These are phyloP conservation scores for Bipolaris oryzae DNA, from an alignment of 2,329 filamentous ascomycete genomes.

Conservation along the genomic window DNA sequence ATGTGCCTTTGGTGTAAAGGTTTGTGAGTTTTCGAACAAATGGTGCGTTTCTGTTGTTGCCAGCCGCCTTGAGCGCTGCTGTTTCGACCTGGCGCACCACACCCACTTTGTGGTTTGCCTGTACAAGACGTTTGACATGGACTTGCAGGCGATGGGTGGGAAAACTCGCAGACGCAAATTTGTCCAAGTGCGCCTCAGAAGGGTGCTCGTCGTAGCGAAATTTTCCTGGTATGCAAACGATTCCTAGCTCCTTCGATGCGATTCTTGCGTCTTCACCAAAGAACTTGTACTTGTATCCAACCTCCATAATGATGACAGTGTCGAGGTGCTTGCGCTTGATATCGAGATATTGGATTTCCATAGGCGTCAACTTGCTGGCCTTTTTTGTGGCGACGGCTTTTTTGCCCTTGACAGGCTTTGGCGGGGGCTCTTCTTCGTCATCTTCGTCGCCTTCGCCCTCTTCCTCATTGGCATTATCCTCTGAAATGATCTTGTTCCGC, in stretches of 20 bases:
- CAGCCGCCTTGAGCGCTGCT: slow-evolving; percentile 91
- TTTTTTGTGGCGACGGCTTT: slow-evolving; percentile 68
- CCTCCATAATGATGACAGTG: slow-evolving; percentile 88
- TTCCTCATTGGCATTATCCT: slow-evolving; percentile 60
- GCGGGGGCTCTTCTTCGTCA: slow-evolving; percentile 60
- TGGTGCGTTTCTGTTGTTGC: slow-evolving; percentile 90
- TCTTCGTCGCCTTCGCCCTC: slow-evolving; percentile 64
- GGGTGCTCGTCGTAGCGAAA: slow-evolving; percentile 83
- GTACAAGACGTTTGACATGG: slow-evolving; percentile 89
- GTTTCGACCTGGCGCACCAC: slow-evolving; percentile 95
- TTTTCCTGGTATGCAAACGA: slow-evolving; percentile 96
- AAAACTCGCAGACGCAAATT: slow-evolving; percentile 94
- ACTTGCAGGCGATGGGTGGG: slow-evolving; percentile 90
- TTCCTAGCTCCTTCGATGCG: slow-evolving; percentile 88
- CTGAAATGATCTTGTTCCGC: slow-evolving; percentile 60
- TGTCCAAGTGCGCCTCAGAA: slow-evolving; percentile 88
- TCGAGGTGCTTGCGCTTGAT: slow-evolving; percentile 93
- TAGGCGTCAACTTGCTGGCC: slow-evolving; percentile 82
- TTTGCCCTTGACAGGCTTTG: slow-evolving; percentile 56
- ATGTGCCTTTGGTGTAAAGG: slow-evolving; percentile 97
- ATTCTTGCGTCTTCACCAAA: slow-evolving; percentile 92
- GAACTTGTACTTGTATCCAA: slow-evolving; percentile 97
- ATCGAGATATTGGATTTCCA: slow-evolving; percentile 91
- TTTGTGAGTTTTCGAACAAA: slow-evolving; percentile 94
- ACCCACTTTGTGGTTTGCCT: slow-evolving; percentile 93